Evolutionary conservation across 1,284 basidiomycete species (phyloP).

Genomic region (Vanrija sp.): DNA sequence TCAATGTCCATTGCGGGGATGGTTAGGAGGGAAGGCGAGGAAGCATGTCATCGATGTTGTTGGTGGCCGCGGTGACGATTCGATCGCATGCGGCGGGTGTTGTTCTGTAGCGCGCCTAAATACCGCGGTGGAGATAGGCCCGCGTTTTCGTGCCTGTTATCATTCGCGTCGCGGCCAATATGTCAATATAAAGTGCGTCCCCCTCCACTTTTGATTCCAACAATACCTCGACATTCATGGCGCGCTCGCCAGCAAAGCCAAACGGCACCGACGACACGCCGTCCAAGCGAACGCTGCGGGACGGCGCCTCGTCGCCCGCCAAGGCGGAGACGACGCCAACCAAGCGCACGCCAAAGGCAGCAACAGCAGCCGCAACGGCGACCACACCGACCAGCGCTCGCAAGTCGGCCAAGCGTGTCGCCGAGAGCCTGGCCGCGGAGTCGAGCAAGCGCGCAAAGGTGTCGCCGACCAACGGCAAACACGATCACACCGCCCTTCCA

Average conservation of each 20-base stretch:
- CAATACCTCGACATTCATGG: background rate
- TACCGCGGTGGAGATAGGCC: background rate
- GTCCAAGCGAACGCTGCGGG: background rate
- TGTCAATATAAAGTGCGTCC: background rate
- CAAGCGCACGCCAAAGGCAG: background rate
- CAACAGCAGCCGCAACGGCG: background rate
- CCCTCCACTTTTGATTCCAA: too few relatives aligned
- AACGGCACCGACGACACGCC: background rate
- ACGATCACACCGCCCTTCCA: slow-evolving; percentile 1
- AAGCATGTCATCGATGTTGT: background rate
- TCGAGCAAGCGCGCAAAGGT: background rate
- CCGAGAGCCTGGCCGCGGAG: slow-evolving; percentile 3
- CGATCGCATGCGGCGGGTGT: background rate
- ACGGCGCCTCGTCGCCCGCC: background rate
- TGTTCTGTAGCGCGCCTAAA: background rate
- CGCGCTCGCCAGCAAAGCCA: background rate
- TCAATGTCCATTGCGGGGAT: slow-evolving; percentile 43
- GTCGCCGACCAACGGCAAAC: background rate
- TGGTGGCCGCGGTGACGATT: background rate
- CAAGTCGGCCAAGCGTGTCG: slow-evolving; percentile 6
- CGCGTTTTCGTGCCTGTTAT: background rate
- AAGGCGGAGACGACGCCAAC: background rate
- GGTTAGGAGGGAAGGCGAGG: background rate
- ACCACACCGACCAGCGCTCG: background rate
- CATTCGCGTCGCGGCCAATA: background rate